Conservation (phyloP, 108 stramenopile genomes). For the Pseudonitzschia pungens region DNA sequence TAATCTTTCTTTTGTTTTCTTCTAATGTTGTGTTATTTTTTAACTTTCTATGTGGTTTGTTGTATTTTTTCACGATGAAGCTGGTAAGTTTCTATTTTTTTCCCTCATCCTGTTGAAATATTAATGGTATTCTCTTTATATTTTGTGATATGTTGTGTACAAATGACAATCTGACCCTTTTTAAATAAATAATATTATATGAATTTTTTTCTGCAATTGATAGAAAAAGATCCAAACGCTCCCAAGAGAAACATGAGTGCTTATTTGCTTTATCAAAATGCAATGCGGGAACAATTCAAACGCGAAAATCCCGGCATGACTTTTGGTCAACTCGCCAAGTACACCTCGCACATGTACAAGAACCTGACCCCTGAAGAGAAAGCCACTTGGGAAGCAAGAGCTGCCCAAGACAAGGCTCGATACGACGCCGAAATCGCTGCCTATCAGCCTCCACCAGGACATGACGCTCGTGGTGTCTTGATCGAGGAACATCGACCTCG, state of each 20-base stretch:
- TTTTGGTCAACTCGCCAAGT: slow-evolving; percentile 89
- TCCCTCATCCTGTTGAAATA: too few relatives aligned
- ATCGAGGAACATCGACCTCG: slow-evolving; percentile 72
- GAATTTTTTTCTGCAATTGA: not conserved
- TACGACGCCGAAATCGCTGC: slow-evolving; percentile 76
- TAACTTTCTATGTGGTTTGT: not conserved
- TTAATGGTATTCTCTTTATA: too few relatives aligned
- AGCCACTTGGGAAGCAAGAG: slow-evolving; percentile 76
- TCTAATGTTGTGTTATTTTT: not conserved
- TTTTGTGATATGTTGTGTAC: too few relatives aligned
- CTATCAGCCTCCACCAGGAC: slow-evolving; percentile 80
- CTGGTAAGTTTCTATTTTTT: not conserved
- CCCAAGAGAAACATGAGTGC: slow-evolving; percentile 90
- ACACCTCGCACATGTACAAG: slow-evolving; percentile 91
- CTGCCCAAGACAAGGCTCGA: slow-evolving; percentile 78
- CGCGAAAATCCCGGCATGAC: slow-evolving; percentile 52
- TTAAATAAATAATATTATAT: too few relatives aligned
- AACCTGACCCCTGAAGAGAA: slow-evolving; percentile 77
- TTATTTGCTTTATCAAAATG: slow-evolving; percentile 86
- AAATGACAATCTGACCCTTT: too few relatives aligned
- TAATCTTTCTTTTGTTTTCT: not conserved
- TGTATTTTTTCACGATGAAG: not conserved
- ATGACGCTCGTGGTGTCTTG: slow-evolving; percentile 77
- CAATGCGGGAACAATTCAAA: slow-evolving; percentile 68
- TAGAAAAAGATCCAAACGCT: slow-evolving; percentile 77